These are phyloP conservation scores for Peniophora sp. DNA, from an alignment of 1,284 basidiomycete species.

Conservation along the genomic window DNA sequence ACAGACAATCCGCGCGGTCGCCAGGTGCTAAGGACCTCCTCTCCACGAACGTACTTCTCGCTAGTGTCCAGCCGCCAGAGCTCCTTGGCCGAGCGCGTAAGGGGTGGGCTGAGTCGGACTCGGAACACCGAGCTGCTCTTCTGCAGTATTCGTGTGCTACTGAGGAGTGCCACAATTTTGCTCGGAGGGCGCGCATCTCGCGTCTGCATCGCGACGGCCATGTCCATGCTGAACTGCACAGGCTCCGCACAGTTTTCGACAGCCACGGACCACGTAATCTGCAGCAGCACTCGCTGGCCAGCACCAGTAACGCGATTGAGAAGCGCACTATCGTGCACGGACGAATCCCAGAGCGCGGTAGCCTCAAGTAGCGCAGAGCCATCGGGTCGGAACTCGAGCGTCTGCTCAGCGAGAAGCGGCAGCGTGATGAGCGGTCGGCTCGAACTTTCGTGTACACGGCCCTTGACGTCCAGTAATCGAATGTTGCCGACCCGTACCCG, in stretches of 20 bases:
- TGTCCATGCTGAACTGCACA: constrained; percentile 80
- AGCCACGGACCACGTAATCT: constrained; percentile 70
- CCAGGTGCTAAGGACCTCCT: constrained; percentile 81
- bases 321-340: constrained; percentile 80
- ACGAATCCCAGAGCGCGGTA: constrained; percentile 87
- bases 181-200: constrained; percentile 84
- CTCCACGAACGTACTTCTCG: constrained; percentile 88
- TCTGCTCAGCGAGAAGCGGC: constrained; percentile 67
- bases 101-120: constrained; percentile 74
- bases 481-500: constrained; percentile 78
- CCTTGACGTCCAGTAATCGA: constrained; percentile 79
- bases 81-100: constrained; percentile 83
- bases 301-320: constrained; percentile 80
- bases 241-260: constrained; percentile 83
- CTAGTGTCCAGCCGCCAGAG: constrained; percentile 94
- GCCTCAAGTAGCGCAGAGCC: constrained; percentile 69
- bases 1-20: constrained; percentile 81
- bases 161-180: constrained; percentile 68
- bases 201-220: constrained; percentile 80
- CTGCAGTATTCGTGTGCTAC: constrained; percentile 62
- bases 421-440: constrained; percentile 63
- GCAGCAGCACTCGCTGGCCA: constrained; percentile 76
- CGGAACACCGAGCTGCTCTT: constrained; percentile 80
- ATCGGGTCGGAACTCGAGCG: constrained; percentile 69
- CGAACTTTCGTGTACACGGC: constrained; percentile 69